phyloP scores from a whole-genome alignment of 331 rosid species.

The Malus hybrid region DNA sequence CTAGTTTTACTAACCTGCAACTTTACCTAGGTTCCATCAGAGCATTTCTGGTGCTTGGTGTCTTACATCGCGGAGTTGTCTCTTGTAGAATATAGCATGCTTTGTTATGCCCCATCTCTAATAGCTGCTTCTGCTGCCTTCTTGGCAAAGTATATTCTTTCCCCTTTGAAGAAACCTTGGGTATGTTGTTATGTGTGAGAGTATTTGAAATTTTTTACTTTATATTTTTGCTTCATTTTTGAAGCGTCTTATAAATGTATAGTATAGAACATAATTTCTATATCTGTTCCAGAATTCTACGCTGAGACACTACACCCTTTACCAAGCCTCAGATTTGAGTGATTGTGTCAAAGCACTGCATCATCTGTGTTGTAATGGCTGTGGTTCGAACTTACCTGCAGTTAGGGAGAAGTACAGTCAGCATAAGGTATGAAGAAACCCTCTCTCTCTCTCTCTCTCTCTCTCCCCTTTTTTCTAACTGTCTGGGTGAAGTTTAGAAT shows the following conservation, averaged over 20 bases:
- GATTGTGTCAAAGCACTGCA: slow-evolving; percentile 51
- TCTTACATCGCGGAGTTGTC: slow-evolving; percentile 73
- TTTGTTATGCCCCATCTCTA: slow-evolving; percentile 68
- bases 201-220: neutral
- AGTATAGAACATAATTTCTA: neutral
- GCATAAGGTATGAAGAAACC: slow-evolving; percentile 25
- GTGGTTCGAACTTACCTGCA: slow-evolving; percentile 38
- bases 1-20: neutral
- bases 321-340: slow-evolving; percentile 47
- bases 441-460: neutral
- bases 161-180: slow-evolving; percentile 72
- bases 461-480: neutral
- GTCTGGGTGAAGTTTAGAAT: neutral
- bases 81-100: slow-evolving; percentile 71
- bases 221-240: neutral
- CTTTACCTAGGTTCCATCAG: slow-evolving; percentile 37
- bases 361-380: slow-evolving; percentile 31
- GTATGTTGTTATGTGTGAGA: slow-evolving; percentile 46
- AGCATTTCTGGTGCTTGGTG: slow-evolving; percentile 69
- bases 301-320: slow-evolving; percentile 42
- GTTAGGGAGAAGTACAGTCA: slow-evolving; percentile 64
- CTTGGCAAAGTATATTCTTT: slow-evolving; percentile 65
- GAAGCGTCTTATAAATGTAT: neutral
- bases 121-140: slow-evolving; percentile 80
- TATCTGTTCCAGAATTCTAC: slow-evolving; percentile 39